Conservation (phyloP, 2,329 filamentous ascomycete species). For the Hansfordia pulvinata region DNA sequence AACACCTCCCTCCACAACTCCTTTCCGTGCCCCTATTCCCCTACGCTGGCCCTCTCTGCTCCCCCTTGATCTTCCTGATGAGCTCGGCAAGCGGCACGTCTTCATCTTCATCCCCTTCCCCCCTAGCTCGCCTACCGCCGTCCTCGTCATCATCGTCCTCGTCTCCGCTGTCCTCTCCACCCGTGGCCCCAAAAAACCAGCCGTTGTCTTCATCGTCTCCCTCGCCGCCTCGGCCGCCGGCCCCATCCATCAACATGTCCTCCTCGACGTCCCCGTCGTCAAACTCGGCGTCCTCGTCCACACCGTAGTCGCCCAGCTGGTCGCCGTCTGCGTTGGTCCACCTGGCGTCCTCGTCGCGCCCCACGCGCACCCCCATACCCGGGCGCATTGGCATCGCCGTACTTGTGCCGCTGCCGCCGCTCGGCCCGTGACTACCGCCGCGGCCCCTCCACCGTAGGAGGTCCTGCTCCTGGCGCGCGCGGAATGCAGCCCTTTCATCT, state of each 20-base stretch:
- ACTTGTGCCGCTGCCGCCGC: conserved; percentile 31
- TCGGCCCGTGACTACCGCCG: conserved; percentile 12
- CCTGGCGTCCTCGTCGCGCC: conserved; percentile 33
- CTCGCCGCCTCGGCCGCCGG: no score
- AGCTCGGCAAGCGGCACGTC: conserved; percentile 60
- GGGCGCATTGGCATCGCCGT: background rate
- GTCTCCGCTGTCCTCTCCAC: conserved; percentile 10
- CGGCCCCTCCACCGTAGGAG: conserved; percentile 17
- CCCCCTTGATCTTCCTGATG: no score
- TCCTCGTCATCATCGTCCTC: conserved; percentile 10
- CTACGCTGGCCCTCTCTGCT: no score
- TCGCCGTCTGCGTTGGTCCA: conserved; percentile 72
- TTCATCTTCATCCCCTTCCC: conserved; percentile 23
- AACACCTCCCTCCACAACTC: no score
- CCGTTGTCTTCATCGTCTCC: conserved; percentile 1
- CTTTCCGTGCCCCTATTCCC: no score
- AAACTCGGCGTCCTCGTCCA: conserved; percentile 59
- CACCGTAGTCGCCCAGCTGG: conserved; percentile 60
- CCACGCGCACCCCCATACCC: conserved; percentile 8
- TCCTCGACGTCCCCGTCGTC: conserved; percentile 9
- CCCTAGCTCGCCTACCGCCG: background rate
- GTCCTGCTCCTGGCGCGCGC: conserved; percentile 33
- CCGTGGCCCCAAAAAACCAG: conserved; percentile 21
- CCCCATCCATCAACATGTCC: no score
- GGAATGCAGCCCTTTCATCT: no score